Percentiles rank a stretch among this genome's conserved stretches.
These are phyloP conservation scores for Lecanicillium sp. DNA, from an alignment of 2,329 filamentous ascomycete species.

Conservation along the genomic window DNA sequence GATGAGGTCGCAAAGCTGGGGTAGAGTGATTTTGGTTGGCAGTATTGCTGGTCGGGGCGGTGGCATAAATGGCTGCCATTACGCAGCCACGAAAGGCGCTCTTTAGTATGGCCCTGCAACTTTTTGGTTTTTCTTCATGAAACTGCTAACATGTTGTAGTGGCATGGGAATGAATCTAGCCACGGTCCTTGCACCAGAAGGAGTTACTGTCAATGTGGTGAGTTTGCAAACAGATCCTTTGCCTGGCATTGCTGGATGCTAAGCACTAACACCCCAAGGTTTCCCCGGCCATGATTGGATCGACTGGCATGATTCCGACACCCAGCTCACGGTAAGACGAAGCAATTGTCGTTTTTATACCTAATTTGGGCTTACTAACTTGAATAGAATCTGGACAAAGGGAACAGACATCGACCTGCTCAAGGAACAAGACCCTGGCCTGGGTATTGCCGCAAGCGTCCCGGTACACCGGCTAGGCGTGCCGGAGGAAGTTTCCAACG, in stretches of 20 bases:
- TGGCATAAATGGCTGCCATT: slow-evolving; percentile 54
- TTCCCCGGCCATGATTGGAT: slow-evolving; percentile 61
- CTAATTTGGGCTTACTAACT: neutral
- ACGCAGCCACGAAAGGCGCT: slow-evolving; percentile 54
- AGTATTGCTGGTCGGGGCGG: slow-evolving; percentile 56
- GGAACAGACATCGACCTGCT: slow-evolving; percentile 21
- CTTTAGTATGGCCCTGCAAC: slow-evolving; percentile 19
- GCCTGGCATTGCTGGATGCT: too few species aligned
- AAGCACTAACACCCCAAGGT: slow-evolving; percentile 29
- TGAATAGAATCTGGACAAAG: slow-evolving; percentile 21
- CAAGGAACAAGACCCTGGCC: slow-evolving; percentile 20
- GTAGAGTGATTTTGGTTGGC: slow-evolving; percentile 55
- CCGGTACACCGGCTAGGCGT: slow-evolving; percentile 24
- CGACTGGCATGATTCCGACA: slow-evolving; percentile 54
- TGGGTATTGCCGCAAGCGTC: slow-evolving; percentile 24
- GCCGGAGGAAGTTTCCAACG: slow-evolving; percentile 25
- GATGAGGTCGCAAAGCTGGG: slow-evolving; percentile 54
- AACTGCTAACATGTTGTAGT: slow-evolving; percentile 18
- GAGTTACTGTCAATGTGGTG: slow-evolving; percentile 52
- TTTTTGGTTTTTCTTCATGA: neutral
- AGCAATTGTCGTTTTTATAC: neutral
- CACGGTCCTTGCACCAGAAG: slow-evolving; percentile 47
- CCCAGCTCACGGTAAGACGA: slow-evolving; percentile 17
- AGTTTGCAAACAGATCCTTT: neutral
- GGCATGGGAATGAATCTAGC: slow-evolving; percentile 59